Evolutionary conservation across 2,329 filamentous ascomycete genomes (phyloP).

Genomic region (Penicillium sp.): DNA sequence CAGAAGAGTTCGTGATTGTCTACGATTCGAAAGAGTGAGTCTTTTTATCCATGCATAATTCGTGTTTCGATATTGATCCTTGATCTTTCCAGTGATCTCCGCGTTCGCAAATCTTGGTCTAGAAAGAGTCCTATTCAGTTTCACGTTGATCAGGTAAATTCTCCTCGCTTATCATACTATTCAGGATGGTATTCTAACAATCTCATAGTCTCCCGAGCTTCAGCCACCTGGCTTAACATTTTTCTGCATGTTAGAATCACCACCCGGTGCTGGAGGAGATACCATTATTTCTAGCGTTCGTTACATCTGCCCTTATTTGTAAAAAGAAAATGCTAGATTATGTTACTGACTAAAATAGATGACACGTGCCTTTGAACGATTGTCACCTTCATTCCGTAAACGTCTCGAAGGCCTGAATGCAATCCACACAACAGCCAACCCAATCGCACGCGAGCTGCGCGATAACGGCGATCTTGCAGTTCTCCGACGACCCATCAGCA

Average conservation of each 20-base stretch:
- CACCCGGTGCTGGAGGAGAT: constrained; percentile 26
- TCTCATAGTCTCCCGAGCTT: constrained; percentile 13
- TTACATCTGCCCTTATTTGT: background rate
- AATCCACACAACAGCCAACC: constrained; percentile 17
- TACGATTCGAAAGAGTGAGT: constrained; percentile 3
- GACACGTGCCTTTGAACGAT: constrained; percentile 24
- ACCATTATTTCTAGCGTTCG: constrained; percentile 23
- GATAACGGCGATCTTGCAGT: constrained; percentile 2
- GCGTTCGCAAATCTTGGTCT: constrained; percentile 4
- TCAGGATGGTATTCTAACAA: background rate
- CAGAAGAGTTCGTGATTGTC: constrained; percentile 6
- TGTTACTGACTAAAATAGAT: constrained; percentile 3
- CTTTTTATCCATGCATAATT: background rate
- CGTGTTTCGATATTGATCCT: background rate
- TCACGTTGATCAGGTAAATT: background rate
- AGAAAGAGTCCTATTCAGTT: constrained; percentile 5
- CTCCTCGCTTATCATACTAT: background rate
- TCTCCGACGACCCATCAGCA: constrained; percentile 9
- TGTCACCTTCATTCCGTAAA: constrained; percentile 23
- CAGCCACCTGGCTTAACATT: constrained; percentile 26
- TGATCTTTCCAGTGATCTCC: background rate
- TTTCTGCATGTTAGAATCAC: constrained; percentile 19
- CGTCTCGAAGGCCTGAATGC: constrained; percentile 29
- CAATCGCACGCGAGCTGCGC: constrained; percentile 1
- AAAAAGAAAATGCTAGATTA: too few species aligned